These are phyloP conservation scores for Brasenia schreberi DNA, from an alignment of 164 flowering plant species.

Conservation along the genomic window DNA sequence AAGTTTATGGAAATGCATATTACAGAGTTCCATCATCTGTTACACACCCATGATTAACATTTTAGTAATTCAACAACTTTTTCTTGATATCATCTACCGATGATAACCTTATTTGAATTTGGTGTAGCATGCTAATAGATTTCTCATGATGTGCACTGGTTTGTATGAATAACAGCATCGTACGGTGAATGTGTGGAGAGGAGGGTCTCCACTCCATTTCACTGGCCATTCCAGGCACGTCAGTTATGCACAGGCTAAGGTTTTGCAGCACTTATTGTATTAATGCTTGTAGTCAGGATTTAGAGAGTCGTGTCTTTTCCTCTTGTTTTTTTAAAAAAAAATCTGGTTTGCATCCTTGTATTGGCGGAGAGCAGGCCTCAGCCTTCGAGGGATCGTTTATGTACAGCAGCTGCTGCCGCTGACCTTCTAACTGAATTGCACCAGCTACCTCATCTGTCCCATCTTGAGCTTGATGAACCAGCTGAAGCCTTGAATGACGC, in stretches of 20 bases:
- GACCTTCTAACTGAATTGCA: constrained; percentile 69
- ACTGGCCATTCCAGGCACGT: constrained; percentile 40
- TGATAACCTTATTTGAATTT: no score
- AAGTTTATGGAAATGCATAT: no score
- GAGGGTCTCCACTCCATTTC: constrained; percentile 67
- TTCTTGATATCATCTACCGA: no score
- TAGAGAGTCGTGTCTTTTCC: not conserved
- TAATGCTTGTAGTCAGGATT: not conserved
- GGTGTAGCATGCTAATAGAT: no score
- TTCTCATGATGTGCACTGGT: not conserved
- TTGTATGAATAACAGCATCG: constrained; percentile 31
- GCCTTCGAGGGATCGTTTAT: constrained; percentile 95
- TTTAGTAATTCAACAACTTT: no score
- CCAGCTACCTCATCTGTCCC: constrained; percentile 29
- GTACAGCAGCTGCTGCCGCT: constrained; percentile 88
- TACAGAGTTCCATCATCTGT: no score
- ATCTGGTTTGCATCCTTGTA: not conserved
- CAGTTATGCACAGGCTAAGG: constrained; percentile 91
- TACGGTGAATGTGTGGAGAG: constrained; percentile 46
- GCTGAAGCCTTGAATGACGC: constrained; percentile 60
- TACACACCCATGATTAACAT: no score
- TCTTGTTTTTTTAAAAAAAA: no score
- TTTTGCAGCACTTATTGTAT: constrained; percentile 2
- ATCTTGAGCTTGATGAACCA: constrained; percentile 43
- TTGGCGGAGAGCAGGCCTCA: constrained; percentile 54